A percentile compares a stretch with the other conserved stretches of the same genome.
phyloP scores from a whole-genome alignment of 164 flowering plant genomes.

The Vitis rotundifolia region DNA sequence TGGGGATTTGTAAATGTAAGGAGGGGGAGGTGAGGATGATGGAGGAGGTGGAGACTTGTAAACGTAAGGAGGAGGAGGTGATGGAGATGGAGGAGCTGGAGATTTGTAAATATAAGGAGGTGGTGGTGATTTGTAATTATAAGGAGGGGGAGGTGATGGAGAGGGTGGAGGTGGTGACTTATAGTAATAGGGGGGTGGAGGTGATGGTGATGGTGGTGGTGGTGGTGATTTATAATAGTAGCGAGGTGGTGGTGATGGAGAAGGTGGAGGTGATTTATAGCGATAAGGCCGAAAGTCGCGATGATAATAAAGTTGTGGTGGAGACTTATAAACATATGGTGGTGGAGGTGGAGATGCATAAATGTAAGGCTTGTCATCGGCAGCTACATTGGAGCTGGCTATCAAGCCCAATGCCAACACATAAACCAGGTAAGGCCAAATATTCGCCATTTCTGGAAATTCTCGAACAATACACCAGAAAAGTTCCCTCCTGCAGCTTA shows the following conservation, averaged over 20 bases:
- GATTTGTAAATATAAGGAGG: too few species aligned
- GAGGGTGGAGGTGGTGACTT: too few species aligned
- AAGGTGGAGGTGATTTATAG: background rate
- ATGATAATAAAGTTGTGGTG: slow-evolving; percentile 1
- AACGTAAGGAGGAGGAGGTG: slow-evolving; percentile 10
- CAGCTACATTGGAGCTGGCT: slow-evolving; percentile 9
- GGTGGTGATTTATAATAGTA: slow-evolving; percentile 1
- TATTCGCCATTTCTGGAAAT: slow-evolving; percentile 16
- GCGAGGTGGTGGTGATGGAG: slow-evolving; percentile 5
- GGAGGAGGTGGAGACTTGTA: slow-evolving; percentile 11
- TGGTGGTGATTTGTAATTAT: too few species aligned
- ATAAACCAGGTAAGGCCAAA: slow-evolving; percentile 12
- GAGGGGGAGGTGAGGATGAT: slow-evolving; percentile 12
- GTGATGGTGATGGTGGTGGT: background rate
- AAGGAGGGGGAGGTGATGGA: too few species aligned
- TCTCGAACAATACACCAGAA: background rate
- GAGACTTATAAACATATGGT: background rate
- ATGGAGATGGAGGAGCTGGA: background rate
- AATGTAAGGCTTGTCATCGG: slow-evolving; percentile 7
- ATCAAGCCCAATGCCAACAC: slow-evolving; percentile 14
- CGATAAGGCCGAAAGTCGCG: background rate
- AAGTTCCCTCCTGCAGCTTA: too few species aligned
- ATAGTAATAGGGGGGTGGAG: too few species aligned
- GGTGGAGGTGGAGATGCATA: slow-evolving; percentile 16
- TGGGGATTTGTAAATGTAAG: slow-evolving; percentile 4